Evolutionary conservation across 257 asterid genomes (phyloP).

Genomic region (Fraxinus excelsior): DNA sequence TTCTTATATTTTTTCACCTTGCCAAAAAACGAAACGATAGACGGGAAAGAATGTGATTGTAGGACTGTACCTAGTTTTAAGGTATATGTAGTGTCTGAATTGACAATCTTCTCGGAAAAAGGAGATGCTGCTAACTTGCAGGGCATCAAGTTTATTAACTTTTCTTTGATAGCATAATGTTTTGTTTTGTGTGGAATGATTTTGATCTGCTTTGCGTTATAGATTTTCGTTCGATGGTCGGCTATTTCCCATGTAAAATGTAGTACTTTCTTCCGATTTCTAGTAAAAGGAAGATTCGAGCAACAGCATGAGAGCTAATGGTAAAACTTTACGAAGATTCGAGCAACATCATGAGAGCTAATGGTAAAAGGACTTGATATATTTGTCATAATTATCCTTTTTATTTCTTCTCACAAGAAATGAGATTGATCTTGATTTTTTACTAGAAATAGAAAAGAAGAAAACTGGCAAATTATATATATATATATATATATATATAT

Average conservation of each 20-base stretch:
- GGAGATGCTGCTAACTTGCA: constrained; percentile 48
- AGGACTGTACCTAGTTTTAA: constrained; percentile 39
- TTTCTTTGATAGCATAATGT: constrained; percentile 29
- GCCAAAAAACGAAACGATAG: constrained; percentile 12
- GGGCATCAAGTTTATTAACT: constrained; percentile 43
- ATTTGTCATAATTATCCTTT: too few relatives aligned
- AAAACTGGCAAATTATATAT: too few relatives aligned
- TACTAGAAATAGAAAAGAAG: too few relatives aligned
- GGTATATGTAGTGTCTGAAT: background rate
- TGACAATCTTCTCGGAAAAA: constrained; percentile 18
- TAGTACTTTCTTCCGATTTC: background rate
- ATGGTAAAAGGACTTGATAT: too few relatives aligned
- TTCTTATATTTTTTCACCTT: constrained; percentile 36
- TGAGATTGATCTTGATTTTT: too few relatives aligned
- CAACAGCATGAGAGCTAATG: too few relatives aligned
- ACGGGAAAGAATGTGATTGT: constrained; percentile 45
- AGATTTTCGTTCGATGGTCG: background rate
- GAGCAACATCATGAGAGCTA: too few relatives aligned
- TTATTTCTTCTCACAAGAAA: too few relatives aligned
- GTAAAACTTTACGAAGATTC: background rate
- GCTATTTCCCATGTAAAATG: background rate
- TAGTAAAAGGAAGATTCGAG: background rate
- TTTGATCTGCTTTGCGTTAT: background rate
- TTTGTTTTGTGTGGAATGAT: constrained; percentile 3
- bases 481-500: too few relatives aligned